Percentiles rank a stretch among this genome's conserved stretches.
phyloP scores from a whole-genome alignment of 345 rosid species.

The Citrus medica region DNA sequence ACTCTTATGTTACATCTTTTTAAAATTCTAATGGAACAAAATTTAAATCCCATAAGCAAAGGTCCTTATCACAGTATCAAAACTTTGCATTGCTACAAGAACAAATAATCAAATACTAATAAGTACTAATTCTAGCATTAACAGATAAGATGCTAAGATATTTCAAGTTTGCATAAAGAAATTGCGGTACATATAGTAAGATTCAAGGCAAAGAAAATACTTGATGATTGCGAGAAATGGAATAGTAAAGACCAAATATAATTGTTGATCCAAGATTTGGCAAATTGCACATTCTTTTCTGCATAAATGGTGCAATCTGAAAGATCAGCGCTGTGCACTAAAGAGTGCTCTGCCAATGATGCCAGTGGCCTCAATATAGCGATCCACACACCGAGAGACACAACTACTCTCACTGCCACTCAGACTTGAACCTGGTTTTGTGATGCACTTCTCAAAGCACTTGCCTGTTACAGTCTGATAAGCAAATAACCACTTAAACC shows the following conservation, averaged over 20 bases:
- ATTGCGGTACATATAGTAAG: neutral
- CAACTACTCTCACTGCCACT: conserved; percentile 94
- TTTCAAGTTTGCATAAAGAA: neutral
- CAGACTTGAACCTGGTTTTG: conserved; percentile 90
- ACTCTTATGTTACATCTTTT: neutral
- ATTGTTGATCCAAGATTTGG: neutral
- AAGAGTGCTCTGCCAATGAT: conserved; percentile 72
- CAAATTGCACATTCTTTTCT: neutral
- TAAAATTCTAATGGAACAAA: neutral
- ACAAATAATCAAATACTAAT: neutral
- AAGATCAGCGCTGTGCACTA: conserved; percentile 37
- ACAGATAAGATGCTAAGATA: neutral
- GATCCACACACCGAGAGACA: conserved; percentile 93
- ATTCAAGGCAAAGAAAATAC: neutral
- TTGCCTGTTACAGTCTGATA: conserved; percentile 73
- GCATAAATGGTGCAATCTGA: neutral
- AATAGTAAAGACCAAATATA: neutral
- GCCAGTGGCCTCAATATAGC: conserved; percentile 92
- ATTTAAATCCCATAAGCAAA: neutral
- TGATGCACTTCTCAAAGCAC: conserved; percentile 84
- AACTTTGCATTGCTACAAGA: neutral
- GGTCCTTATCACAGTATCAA: neutral
- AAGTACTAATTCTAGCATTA: neutral
- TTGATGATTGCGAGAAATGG: neutral
- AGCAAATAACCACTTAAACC: neutral